Base-by-base conservation (phyloP, 768 basidiomycete genomes). In the Collybia sordida region DNA sequence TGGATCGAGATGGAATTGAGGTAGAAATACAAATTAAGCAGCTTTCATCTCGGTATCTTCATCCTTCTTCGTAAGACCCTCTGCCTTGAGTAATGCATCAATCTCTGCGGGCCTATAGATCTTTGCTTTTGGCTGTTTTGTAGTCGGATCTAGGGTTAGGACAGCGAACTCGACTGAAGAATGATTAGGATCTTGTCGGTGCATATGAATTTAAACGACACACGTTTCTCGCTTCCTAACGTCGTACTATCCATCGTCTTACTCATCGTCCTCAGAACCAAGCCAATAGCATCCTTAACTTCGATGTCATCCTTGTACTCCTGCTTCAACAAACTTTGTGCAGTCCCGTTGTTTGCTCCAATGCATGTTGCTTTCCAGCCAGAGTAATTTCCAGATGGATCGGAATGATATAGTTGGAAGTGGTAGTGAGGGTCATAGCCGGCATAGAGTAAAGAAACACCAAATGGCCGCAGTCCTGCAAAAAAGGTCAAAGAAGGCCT, bases 211-310 rank as follows among this genome's bases (percentile, higher is more conserved):
- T 11, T 22, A 21, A 41, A 52, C 4, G 4, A 70, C 93, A 63
- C 59, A 97, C 97, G 74, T 69, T 98, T 98, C 73, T 99, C 97
- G 63, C 92, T 95, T 25, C 92, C 90, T 54, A 99, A 68, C 39
- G 93, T 98, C 24, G 96, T 98, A 55, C 92, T 94, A 64, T 99
- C 97, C 96, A 99, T 98, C 47, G 96, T 98, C 81, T 98, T 98
- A 78, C 93, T 95, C 93, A 99, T 95, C 46, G 93, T 89, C 71
- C 85, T 88, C 57, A 98, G 77, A 39, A 90, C 93, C 18, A 99
- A 77, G n/a, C 83, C 86, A 58, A 96, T 88, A 18, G 94, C 95
- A 41, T 96, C 94, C 64, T 95, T 90, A 35, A 98, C 80, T 11
- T 78, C 74, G 48, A 98, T 87, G 50, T 93, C 93, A 57, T 98